These are phyloP conservation scores for Aspergillus sclerotiicarbonarius DNA, from an alignment of 495 filamentous ascomycete species.

Conservation along the genomic window DNA sequence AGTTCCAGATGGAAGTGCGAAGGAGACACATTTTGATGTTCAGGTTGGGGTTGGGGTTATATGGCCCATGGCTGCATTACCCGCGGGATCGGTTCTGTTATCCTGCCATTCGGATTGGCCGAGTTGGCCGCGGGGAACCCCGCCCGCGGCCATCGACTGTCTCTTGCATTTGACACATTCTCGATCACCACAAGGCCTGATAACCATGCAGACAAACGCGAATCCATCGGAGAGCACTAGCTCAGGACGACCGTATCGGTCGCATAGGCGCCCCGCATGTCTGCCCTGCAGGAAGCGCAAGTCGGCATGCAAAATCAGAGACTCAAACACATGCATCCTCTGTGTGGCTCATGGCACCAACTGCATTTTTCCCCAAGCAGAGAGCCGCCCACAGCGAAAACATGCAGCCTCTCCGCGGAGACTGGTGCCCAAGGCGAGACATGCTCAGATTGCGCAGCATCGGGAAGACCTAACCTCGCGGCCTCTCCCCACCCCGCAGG, in stretches of 20 bases:
- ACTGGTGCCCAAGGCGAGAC: slow-evolving; percentile 6
- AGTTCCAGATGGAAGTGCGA: too few relatives aligned
- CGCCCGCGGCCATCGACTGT: neutral
- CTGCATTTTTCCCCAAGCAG: slow-evolving; percentile 22
- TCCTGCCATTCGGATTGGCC: neutral
- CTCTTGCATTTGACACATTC: too few relatives aligned
- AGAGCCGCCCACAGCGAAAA: slow-evolving; percentile 6
- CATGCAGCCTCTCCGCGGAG: slow-evolving; percentile 12
- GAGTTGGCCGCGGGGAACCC: slow-evolving; percentile 16
- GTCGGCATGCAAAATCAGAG: slow-evolving; percentile 22
- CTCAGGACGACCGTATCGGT: slow-evolving; percentile 23
- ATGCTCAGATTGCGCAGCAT: neutral
- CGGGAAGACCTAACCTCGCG: neutral
- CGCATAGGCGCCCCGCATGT: slow-evolving; percentile 26
- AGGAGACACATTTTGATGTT: too few relatives aligned
- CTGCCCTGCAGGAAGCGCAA: slow-evolving; percentile 27
- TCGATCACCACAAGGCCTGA: neutral
- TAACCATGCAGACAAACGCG: slow-evolving; percentile 4
- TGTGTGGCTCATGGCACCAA: slow-evolving; percentile 29
- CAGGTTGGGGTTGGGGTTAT: too few relatives aligned
- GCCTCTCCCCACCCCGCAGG: neutral
- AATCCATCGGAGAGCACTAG: neutral
- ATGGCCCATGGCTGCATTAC: too few relatives aligned
- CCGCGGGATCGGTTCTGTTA: too few relatives aligned
- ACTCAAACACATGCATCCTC: slow-evolving; percentile 18